Evolutionary conservation across 2,329 filamentous ascomycete genomes (phyloP).

Genomic region (Exophiala sp.): DNA sequence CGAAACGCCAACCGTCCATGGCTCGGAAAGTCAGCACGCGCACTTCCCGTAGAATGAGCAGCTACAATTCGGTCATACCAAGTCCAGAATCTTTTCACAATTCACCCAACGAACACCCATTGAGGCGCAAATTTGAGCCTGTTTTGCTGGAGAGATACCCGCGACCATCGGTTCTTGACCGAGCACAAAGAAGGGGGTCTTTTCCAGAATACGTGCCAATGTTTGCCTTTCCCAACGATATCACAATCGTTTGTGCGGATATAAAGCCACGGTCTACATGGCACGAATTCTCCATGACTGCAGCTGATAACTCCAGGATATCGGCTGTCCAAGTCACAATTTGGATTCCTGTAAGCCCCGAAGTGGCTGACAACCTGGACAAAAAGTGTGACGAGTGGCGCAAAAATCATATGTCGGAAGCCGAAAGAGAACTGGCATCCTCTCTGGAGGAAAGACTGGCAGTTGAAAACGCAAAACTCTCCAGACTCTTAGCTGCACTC

Average conservation of each 20-base stretch:
- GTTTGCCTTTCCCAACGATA: constrained; percentile 98
- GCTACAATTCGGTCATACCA: constrained; percentile 97
- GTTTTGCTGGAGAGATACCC: constrained; percentile 95
- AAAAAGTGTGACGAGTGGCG: constrained; percentile 80
- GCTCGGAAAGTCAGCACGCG: constrained; percentile 71
- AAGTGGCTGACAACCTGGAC: constrained; percentile 72
- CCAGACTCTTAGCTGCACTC: constrained; percentile 77
- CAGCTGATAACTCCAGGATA: constrained; percentile 83
- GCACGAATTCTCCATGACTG: constrained; percentile 99
- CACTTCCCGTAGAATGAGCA: constrained; percentile 84
- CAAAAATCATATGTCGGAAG: constrained; percentile 93
- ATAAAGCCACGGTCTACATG: constrained; percentile 92
- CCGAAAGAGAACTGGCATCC: constrained; percentile 88
- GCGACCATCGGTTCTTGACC: constrained; percentile 74
- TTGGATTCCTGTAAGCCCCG: constrained; percentile 81
- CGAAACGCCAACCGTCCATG: constrained; percentile 77
- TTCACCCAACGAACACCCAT: constrained; percentile 89
- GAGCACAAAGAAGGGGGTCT: constrained; percentile 71
- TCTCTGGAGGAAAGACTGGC: constrained; percentile 87
- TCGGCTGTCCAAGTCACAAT: constrained; percentile 89
- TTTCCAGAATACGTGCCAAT: constrained; percentile 98
- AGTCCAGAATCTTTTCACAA: constrained; percentile 84
- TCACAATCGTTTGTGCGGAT: constrained; percentile 92
- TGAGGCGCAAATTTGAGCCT: constrained; percentile 91
- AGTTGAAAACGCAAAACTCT: constrained; percentile 82